A percentile compares a stretch with the other conserved stretches of the same genome.
Conservation (phyloP, 768 basidiomycete genomes). For the Rhizopogon salebrosus region DNA sequence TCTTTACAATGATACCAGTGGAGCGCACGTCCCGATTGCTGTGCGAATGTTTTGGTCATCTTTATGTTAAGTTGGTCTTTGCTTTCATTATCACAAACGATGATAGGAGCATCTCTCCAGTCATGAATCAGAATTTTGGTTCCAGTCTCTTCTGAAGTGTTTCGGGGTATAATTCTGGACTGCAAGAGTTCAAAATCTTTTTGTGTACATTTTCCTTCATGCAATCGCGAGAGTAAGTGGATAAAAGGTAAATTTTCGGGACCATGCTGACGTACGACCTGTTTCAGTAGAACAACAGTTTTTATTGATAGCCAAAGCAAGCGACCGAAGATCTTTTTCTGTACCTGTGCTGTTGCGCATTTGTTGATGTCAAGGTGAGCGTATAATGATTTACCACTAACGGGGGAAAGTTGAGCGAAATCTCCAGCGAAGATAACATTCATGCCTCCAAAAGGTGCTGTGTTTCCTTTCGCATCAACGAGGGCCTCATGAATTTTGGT, state of each 20-base stretch:
- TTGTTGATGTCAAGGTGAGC: neutral
- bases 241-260: slow-evolving; percentile 17
- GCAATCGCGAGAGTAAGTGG: slow-evolving; percentile 13
- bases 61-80: slow-evolving; percentile 34
- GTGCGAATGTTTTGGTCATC: slow-evolving; percentile 6
- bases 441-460: slow-evolving; percentile 30
- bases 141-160: too few relatives aligned
- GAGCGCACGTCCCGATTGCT: neutral
- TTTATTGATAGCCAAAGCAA: slow-evolving; percentile 29
- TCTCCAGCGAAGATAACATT: slow-evolving; percentile 40
- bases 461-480: slow-evolving; percentile 24
- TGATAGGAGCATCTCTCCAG: slow-evolving; percentile 28
- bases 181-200: slow-evolving; percentile 20
- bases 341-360: neutral
- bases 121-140: too few relatives aligned
- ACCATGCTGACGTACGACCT: slow-evolving; percentile 24
- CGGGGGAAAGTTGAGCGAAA: slow-evolving; percentile 37
- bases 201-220: slow-evolving; percentile 20
- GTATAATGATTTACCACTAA: slow-evolving; percentile 23
- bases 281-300: slow-evolving; percentile 23
- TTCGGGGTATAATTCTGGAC: slow-evolving; percentile 8
- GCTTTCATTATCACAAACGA: slow-evolving; percentile 30
- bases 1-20: slow-evolving; percentile 25
- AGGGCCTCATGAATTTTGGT: slow-evolving; percentile 29
- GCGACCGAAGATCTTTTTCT: slow-evolving; percentile 23